Conservation (phyloP, 2,329 filamentous ascomycete genomes). For the Daldinia eschscholtzii region DNA sequence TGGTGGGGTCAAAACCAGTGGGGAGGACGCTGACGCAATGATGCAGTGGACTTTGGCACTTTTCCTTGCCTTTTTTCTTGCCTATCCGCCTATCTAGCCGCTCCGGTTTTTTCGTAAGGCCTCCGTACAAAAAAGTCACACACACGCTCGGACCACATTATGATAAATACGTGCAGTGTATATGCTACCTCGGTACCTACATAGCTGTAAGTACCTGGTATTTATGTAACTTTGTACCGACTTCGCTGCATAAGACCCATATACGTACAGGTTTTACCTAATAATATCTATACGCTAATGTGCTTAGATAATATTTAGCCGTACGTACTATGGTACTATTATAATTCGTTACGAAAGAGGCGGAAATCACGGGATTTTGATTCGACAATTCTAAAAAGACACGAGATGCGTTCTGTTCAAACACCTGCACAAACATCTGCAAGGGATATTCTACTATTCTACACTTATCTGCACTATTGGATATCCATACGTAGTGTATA, state of each 20-base stretch:
- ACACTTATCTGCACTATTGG: slow-evolving; percentile 16
- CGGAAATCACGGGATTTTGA: slow-evolving; percentile 23
- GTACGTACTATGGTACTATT: too few relatives aligned
- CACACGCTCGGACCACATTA: slow-evolving; percentile 30
- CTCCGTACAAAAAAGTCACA: slow-evolving; percentile 13
- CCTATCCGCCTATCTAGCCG: neutral
- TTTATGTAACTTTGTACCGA: slow-evolving; percentile 26
- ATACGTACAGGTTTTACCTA: slow-evolving; percentile 9
- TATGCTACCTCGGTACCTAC: too few relatives aligned
- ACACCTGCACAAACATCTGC: neutral
- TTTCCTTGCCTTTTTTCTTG: slow-evolving; percentile 8
- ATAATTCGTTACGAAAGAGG: slow-evolving; percentile 10
- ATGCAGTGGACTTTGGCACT: slow-evolving; percentile 27
- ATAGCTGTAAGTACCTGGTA: too few relatives aligned
- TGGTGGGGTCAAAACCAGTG: slow-evolving; percentile 44
- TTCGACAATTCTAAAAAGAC: slow-evolving; percentile 10
- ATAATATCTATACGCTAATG: neutral
- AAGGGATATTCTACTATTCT: slow-evolving; percentile 11
- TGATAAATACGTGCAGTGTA: too few relatives aligned
- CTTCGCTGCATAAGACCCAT: slow-evolving; percentile 1
- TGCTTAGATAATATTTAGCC: slow-evolving; percentile 1
- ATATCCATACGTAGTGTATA: neutral
- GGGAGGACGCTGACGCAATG: slow-evolving; percentile 42
- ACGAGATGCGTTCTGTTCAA: slow-evolving; percentile 7
- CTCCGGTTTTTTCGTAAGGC: slow-evolving; percentile 30